A percentile compares a stretch with the other conserved stretches of the same genome.
phyloP scores from a whole-genome alignment of 2,329 filamentous ascomycete genomes.

The Mariannaea elegans region DNA sequence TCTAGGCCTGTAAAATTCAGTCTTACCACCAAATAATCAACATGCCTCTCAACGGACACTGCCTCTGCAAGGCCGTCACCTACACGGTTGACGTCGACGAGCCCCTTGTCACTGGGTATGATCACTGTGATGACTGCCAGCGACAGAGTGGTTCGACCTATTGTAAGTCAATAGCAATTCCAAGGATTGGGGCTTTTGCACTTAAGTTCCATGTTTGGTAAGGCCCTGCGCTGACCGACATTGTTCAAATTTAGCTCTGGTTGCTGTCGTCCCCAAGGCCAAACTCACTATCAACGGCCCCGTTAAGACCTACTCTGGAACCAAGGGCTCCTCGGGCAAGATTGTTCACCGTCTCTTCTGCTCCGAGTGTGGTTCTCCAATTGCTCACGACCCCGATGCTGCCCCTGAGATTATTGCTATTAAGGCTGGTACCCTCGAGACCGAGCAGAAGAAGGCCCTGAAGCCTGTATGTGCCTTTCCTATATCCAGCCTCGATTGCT shows the following conservation, averaged over 20 bases:
- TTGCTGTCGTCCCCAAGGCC: slow-evolving; percentile 72
- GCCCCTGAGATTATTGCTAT: slow-evolving; percentile 75
- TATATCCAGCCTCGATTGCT: no score
- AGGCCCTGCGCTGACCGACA: no score
- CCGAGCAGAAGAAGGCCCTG: slow-evolving; percentile 72
- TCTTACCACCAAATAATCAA: slow-evolving; percentile 41
- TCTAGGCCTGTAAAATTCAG: slow-evolving; percentile 9
- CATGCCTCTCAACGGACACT: slow-evolving; percentile 75
- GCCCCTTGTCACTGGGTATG: slow-evolving; percentile 68
- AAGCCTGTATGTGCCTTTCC: slow-evolving; percentile 62
- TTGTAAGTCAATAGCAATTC: slow-evolving; percentile 59
- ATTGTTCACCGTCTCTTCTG: slow-evolving; percentile 75
- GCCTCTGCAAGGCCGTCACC: slow-evolving; percentile 75
- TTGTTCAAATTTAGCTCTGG: slow-evolving; percentile 60
- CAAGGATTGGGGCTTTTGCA: no score
- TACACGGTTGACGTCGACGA: slow-evolving; percentile 67
- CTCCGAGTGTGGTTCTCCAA: slow-evolving; percentile 73
- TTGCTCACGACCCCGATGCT: slow-evolving; percentile 75
- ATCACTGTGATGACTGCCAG: slow-evolving; percentile 79
- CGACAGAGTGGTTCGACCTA: slow-evolving; percentile 75
- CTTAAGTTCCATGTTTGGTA: no score
- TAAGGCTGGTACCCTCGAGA: slow-evolving; percentile 72
- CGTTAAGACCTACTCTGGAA: slow-evolving; percentile 69
- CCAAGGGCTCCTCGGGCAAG: slow-evolving; percentile 66
- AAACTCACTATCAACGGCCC: slow-evolving; percentile 71